Conservation (phyloP, 345 rosid species). For the Gossypioides kirkii region DNA sequence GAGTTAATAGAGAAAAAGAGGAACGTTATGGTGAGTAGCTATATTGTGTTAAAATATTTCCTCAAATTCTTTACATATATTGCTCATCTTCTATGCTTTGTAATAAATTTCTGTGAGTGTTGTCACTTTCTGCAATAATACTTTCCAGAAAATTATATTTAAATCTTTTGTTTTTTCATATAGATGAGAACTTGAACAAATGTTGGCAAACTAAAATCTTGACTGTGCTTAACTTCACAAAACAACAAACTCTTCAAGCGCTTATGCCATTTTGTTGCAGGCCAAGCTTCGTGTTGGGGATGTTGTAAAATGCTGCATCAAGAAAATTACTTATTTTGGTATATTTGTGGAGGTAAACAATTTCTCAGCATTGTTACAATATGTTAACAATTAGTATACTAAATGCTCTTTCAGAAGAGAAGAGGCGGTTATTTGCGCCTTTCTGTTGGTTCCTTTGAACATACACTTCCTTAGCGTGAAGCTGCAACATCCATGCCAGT, state of each 20-base stretch:
- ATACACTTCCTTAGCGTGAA: background rate
- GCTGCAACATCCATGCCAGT: background rate
- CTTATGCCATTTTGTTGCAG: slow-evolving; percentile 35
- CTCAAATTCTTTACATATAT: background rate
- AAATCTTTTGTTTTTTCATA: background rate
- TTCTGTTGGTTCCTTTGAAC: background rate
- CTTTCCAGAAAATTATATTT: background rate
- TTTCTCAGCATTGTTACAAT: background rate
- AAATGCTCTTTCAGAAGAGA: background rate
- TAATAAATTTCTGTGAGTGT: background rate
- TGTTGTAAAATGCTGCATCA: slow-evolving; percentile 80
- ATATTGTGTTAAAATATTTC: slow-evolving; percentile 10
- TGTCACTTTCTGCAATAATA: background rate
- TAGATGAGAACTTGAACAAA: background rate
- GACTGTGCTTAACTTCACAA: slow-evolving; percentile 9
- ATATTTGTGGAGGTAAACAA: slow-evolving; percentile 80
- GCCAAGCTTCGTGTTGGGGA: slow-evolving; percentile 88
- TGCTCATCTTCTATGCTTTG: background rate
- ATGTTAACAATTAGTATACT: background rate
- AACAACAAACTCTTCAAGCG: slow-evolving; percentile 8
- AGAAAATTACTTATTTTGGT: slow-evolving; percentile 85
- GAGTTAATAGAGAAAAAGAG: slow-evolving; percentile 67
- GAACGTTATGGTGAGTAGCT: slow-evolving; percentile 63
- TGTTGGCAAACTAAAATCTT: background rate
- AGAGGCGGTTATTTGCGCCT: background rate